These are phyloP conservation scores for Ustilaginoidea virens DNA, from an alignment of 2,329 filamentous ascomycete genomes.

Conservation along the genomic window DNA sequence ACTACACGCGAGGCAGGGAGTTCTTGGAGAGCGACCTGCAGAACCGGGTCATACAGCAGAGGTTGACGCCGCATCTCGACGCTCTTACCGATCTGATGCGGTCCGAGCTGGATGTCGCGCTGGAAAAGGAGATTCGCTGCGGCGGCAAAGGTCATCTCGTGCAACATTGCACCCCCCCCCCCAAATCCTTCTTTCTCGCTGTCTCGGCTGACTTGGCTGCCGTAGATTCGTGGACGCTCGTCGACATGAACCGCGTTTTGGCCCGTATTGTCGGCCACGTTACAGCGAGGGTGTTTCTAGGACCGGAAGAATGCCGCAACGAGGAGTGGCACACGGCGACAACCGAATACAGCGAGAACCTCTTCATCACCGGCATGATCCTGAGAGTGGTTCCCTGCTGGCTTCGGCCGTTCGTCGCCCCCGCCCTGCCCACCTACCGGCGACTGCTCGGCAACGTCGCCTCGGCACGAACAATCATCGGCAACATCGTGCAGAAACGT, in stretches of 20 bases:
- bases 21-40: slow-evolving; percentile 2
- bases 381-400: slow-evolving; percentile 5
- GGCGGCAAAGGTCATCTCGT: not conserved
- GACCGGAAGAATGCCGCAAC: slow-evolving; percentile 12
- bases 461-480: not conserved
- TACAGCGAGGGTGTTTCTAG: slow-evolving; percentile 15
- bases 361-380: slow-evolving; percentile 4
- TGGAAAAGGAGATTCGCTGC: slow-evolving; percentile 1
- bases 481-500: not conserved
- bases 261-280: slow-evolving; percentile 11
- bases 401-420: slow-evolving; percentile 3
- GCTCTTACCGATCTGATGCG: slow-evolving; percentile 1
- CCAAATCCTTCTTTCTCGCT: not conserved
- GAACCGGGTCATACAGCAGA: slow-evolving; percentile 1
- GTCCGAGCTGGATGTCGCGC: slow-evolving; percentile 3
- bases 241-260: not conserved
- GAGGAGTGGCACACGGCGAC: slow-evolving; percentile 13
- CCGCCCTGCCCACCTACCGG: slow-evolving; percentile 3
- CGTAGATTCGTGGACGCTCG: not conserved
- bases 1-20: not conserved
- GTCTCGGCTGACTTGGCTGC: not conserved
- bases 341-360: slow-evolving; percentile 12
- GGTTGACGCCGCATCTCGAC: slow-evolving; percentile 3
- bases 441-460: not conserved
- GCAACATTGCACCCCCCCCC: not conserved